phyloP scores from a whole-genome alignment of 2,329 filamentous ascomycete genomes.

The Thielaviopsis punctulata region DNA sequence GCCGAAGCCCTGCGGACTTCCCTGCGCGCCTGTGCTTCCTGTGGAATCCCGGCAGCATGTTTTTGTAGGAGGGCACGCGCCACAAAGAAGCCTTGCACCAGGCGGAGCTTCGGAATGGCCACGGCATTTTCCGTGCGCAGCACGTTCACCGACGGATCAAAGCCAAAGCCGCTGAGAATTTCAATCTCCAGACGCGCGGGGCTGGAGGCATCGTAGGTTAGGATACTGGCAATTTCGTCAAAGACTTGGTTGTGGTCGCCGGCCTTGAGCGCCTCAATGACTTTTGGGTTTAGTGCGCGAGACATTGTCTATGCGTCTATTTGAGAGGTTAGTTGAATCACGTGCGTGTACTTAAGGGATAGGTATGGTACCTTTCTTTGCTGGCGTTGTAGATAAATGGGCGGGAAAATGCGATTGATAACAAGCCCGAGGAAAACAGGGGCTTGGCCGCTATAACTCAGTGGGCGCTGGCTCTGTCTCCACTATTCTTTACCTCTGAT shows the following conservation, averaged over 20 bases:
- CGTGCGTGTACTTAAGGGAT: too few relatives aligned
- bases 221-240: constrained; percentile 24
- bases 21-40: neutral
- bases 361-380: too few relatives aligned
- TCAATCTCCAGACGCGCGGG: constrained; percentile 33
- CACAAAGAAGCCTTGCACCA: constrained; percentile 51
- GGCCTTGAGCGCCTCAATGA: constrained; percentile 25
- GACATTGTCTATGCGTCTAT: too few relatives aligned
- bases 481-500: too few relatives aligned
- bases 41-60: neutral
- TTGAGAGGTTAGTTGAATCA: too few relatives aligned
- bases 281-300: constrained; percentile 31
- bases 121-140: constrained; percentile 44
- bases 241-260: constrained; percentile 28
- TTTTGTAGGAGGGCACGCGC: constrained; percentile 38
- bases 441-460: too few relatives aligned
- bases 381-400: too few relatives aligned
- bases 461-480: too few relatives aligned
- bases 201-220: constrained; percentile 17
- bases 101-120: constrained; percentile 52
- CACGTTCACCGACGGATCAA: constrained; percentile 19
- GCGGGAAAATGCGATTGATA: too few relatives aligned
- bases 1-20: constrained; percentile 36
- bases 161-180: constrained; percentile 29
- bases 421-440: too few relatives aligned